A percentile compares a stretch with the other conserved stretches of the same genome.
Evolutionary conservation across 352 stramenopile species (phyloP).

Genomic region (Pythium folliculosum): DNA sequence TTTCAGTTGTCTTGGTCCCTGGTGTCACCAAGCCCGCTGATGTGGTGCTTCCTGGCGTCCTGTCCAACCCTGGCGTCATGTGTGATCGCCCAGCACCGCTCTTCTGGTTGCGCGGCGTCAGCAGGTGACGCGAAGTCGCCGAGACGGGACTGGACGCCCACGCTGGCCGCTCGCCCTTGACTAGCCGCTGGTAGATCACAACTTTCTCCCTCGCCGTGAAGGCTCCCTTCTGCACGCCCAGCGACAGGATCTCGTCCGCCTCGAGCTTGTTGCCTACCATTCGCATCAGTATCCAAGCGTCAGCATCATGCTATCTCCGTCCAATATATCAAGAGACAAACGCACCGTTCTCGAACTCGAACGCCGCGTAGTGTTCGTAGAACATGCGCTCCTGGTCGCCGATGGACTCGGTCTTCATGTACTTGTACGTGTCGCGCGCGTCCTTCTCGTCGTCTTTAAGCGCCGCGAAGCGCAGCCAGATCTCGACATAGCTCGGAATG

Average conservation of each 20-base stretch:
- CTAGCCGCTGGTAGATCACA: constrained; percentile 39
- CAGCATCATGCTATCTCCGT: no score
- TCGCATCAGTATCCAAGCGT: neutral
- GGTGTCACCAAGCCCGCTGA: constrained; percentile 20
- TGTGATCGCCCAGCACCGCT: constrained; percentile 13
- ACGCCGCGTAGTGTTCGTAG: constrained; percentile 70
- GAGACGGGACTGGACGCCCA: neutral
- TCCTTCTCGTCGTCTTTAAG: constrained; percentile 52
- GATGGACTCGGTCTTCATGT: constrained; percentile 60
- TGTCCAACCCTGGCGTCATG: no score
- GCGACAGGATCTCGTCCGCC: constrained; percentile 55
- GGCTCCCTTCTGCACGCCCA: constrained; percentile 49
- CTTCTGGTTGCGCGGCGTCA: constrained; percentile 34
- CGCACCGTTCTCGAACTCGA: constrained; percentile 48
- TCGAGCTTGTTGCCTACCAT: constrained; percentile 52
- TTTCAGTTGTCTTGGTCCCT: constrained; percentile 23
- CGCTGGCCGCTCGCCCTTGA: constrained; percentile 25
- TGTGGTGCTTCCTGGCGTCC: constrained; percentile 13
- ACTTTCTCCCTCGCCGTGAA: constrained; percentile 42
- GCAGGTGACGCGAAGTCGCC: constrained; percentile 8
- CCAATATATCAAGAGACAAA: no score
- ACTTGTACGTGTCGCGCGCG: constrained; percentile 51
- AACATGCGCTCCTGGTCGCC: constrained; percentile 46
- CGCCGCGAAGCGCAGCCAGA: constrained; percentile 64
- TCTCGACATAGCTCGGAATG: constrained; percentile 48